Evolutionary conservation across 83 land plant species (phyloP).

Genomic region (Diphasiastrum complanatum): DNA sequence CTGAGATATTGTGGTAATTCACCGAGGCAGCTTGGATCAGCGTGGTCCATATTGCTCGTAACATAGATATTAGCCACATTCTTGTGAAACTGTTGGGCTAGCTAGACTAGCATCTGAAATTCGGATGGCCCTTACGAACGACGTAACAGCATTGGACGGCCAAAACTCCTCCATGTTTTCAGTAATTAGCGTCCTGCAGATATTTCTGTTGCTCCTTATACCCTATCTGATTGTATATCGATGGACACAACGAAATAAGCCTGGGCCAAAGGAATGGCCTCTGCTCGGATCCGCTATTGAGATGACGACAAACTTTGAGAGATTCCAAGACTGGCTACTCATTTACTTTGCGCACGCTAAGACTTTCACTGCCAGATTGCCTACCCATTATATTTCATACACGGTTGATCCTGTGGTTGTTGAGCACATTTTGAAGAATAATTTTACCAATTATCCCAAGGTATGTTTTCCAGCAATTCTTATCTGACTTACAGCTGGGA

Average conservation of each 20-base stretch:
- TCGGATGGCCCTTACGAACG: too few species aligned
- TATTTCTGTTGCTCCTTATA: too few species aligned
- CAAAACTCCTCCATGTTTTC: too few species aligned
- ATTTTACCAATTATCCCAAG: conserved; percentile 80
- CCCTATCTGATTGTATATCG: too few species aligned
- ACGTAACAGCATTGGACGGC: too few species aligned
- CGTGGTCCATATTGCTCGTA: too few species aligned
- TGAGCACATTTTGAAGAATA: conserved; percentile 63
- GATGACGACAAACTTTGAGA: conserved; percentile 52
- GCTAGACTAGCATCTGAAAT: too few species aligned
- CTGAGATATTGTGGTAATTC: too few species aligned
- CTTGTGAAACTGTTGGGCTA: too few species aligned
- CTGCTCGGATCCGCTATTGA: conserved; percentile 54
- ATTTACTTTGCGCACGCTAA: conserved; percentile 36
- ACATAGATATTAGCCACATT: too few species aligned
- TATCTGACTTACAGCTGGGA: neutral
- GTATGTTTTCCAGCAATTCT: conserved; percentile 22
- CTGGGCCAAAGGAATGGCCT: conserved; percentile 80
- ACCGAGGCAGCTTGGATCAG: too few species aligned
- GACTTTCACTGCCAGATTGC: conserved; percentile 57
- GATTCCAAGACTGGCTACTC: conserved; percentile 73
- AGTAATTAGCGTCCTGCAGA: too few species aligned
- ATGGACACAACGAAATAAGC: conserved; percentile 36
- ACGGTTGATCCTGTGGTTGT: conserved; percentile 62
- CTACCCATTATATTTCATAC: conserved; percentile 49